Conservation (phyloP, 371 early-diverging fungal species). For the Mortierella sp. region DNA sequence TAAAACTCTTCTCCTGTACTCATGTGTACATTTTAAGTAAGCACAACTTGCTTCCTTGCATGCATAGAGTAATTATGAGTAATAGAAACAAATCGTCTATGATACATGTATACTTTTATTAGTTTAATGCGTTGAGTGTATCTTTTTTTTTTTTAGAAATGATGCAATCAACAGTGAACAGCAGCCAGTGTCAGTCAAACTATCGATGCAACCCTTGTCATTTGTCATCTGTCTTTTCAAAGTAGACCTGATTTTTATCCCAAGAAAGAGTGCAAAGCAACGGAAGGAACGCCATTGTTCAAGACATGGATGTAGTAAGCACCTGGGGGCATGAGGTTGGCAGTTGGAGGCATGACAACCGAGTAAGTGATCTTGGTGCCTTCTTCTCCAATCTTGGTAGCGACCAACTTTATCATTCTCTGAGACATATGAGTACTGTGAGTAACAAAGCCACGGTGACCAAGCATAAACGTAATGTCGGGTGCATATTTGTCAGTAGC, state of each 20-base stretch:
- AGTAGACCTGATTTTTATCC: slow-evolving; percentile 3
- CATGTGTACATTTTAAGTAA: no score
- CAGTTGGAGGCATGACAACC: slow-evolving; percentile 66
- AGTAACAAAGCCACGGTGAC: slow-evolving; percentile 71
- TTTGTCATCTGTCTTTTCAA: not conserved
- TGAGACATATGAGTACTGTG: slow-evolving; percentile 77
- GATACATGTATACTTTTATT: no score
- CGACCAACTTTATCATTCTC: slow-evolving; percentile 61
- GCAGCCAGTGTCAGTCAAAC: not conserved
- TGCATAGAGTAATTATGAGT: no score
- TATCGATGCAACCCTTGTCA: not conserved
- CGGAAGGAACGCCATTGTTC: slow-evolving; percentile 68
- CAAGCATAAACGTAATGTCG: slow-evolving; percentile 35
- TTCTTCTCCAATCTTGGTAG: slow-evolving; percentile 43
- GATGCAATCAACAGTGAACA: no score
- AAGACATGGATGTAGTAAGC: slow-evolving; percentile 66
- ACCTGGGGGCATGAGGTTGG: slow-evolving; percentile 72
- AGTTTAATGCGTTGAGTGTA: no score
- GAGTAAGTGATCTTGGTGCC: slow-evolving; percentile 47
- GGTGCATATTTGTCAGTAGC: slow-evolving; percentile 30
- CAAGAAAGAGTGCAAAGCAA: slow-evolving; percentile 26
- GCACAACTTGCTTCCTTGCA: no score
- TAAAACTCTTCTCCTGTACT: no score
- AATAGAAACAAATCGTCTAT: no score
- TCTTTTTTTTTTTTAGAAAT: not conserved